Base-by-base conservation (phyloP, 2,329 filamentous ascomycete genomes). In the Fusarium sp. region DNA sequence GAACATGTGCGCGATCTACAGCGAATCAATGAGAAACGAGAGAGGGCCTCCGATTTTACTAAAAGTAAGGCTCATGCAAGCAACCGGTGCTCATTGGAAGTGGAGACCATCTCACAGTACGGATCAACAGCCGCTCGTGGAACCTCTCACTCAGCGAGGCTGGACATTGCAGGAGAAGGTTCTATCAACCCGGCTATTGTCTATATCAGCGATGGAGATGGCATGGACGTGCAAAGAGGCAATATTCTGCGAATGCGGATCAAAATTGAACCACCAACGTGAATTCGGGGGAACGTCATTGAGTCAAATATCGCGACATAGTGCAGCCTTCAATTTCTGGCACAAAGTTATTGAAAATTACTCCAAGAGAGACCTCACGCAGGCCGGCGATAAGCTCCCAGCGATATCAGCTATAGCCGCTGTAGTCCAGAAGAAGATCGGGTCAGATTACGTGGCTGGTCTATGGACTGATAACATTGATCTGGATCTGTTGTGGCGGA, bases 351-450 rank as follows among this genome's bases (percentile, higher is more conserved):
- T 80, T 21, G 74, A 79, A 48, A 77, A 72, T 48, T 80, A 80
- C 51, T 74, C 77, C 4, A 66, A 69, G 27, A 62, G 76, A 9
- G 55, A 72, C 5, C 49, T 81, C 21, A 76, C 75, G 0, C 61
- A 75, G 1, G 35, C 52, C 7, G 33, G 57, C 0, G 79, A 81
- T 45, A 76, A 75, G 25, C 70, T 81, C 9, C 77, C 78, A 0
- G 79, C 77, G 3, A 75, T 81, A 41, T 79, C 78, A 7, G 79
- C 77, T 2, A 64, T 80, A 27, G 80, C 79, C 1, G 71, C 66
- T 9, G 60, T 69, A 8, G 49, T 80, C 38, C 73, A 73, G 35
- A 62, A 68, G 38, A 71, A 61, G 5, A 73, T 70, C 10, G 58
- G 60, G 0, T 75, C 75, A 19, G 54, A 74, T 14, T 81, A 80